phyloP scores from a whole-genome alignment of 164 flowering plant species.

The Euptelea pleiosperma region DNA sequence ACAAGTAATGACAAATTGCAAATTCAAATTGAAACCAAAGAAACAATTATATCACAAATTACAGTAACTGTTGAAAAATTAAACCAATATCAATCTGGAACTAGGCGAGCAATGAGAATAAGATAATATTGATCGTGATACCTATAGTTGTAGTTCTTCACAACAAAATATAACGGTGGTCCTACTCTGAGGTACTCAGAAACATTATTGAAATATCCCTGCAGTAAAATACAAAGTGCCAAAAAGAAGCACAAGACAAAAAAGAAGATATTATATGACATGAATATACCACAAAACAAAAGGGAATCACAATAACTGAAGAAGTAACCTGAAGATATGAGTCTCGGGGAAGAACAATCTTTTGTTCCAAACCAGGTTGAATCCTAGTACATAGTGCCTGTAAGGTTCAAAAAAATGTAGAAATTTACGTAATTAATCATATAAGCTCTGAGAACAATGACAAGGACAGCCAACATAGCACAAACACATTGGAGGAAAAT shows the following conservation, averaged over 20 bases:
- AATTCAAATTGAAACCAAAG: no score
- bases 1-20: no score
- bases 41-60: no score
- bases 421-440: neutral
- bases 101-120: neutral
- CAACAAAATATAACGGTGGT: slow-evolving; percentile 94
- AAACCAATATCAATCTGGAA: neutral
- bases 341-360: slow-evolving; percentile 92
- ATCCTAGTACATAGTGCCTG: slow-evolving; percentile 93
- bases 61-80: no score
- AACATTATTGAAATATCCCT: slow-evolving; percentile 88
- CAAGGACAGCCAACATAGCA: neutral
- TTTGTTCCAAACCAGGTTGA: slow-evolving; percentile 91
- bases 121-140: slow-evolving; percentile 19
- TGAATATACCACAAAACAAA: neutral
- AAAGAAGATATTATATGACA: neutral
- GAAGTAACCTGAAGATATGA: slow-evolving; percentile 91
- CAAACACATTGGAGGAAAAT: neutral
- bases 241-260: neutral
- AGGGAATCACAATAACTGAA: neutral
- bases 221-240: slow-evolving; percentile 18
- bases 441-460: slow-evolving; percentile 2
- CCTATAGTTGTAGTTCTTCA: slow-evolving; percentile 93
- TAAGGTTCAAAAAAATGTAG: slow-evolving; percentile 9
- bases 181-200: slow-evolving; percentile 89